Evolutionary conservation across 2,329 filamentous ascomycete species (phyloP), one percentile per base, ranked within the genome.

Genomic region (Cercospora berteroae): DNA sequence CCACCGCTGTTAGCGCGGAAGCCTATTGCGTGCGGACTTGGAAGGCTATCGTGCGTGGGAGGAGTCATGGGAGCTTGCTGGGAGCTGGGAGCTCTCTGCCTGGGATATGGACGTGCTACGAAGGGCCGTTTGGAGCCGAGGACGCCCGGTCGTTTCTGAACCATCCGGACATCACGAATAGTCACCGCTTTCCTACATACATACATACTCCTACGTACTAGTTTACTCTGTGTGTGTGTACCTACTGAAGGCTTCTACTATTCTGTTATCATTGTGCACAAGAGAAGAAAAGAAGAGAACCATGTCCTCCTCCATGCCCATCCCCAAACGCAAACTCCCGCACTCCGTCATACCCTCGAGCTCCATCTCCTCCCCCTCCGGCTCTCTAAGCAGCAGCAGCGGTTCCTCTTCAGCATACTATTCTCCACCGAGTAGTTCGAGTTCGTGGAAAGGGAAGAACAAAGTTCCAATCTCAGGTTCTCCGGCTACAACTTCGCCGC

Each of bases 261-360:
- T n/a, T 39, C 42, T 9, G 4, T 48, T 39, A 5, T 27, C 16
- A 16, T 39, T 4, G 31, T 36, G 12, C 31, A 39, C 13, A 16
- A 39, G 13, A 16, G 6, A 9, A n/a, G 16, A 31, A 36, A 3
- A n/a, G 6, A 18, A 6, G 31, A 8, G 44, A 23, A 79, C 70
- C 72, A 88, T 90, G 87, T 89, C 88, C 68, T 88, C 88, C 67
- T 90, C 88, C 68, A 92, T 92, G 80, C 83, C 85, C 71, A 92
- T 93, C 73, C 89, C 89, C 3, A 77, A 80, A 70, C 80, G 84
- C 69, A 80, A 79, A 76, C 76, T 76, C 82, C 75, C 82, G 36
- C 84, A 85, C 2, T 87, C 86, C 83, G 71, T 77, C 80, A 60
- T 67, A 63, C 48, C 50, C 57, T 59, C 57, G 65, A 23, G 36